A percentile compares a stretch with the other conserved stretches of the same genome.
These are phyloP conservation scores for Zymoseptoria brevis DNA, from an alignment of 2,329 filamentous ascomycete genomes.

Conservation along the genomic window DNA sequence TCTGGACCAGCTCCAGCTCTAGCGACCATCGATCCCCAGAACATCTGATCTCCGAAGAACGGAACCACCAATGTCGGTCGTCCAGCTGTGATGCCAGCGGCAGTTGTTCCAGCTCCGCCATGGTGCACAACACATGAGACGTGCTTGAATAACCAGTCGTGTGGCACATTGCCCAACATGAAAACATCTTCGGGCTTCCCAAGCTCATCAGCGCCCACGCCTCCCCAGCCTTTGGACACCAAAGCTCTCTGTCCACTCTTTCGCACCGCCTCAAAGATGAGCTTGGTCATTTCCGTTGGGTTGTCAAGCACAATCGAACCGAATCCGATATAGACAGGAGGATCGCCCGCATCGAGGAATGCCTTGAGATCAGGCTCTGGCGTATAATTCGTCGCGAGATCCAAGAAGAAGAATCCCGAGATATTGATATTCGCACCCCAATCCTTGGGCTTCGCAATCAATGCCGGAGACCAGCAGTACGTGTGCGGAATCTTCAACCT, in stretches of 20 bases:
- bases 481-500: conserved; percentile 74
- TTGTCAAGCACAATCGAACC: conserved; percentile 76
- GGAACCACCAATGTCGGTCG: conserved; percentile 49
- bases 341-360: conserved; percentile 60
- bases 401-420: conserved; percentile 69
- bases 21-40: conserved; percentile 49
- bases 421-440: conserved; percentile 66
- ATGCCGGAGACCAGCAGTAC: conserved; percentile 81
- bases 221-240: conserved; percentile 49
- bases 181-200: conserved; percentile 38
- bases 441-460: conserved; percentile 72
- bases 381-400: conserved; percentile 57
- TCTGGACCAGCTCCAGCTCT: conserved; percentile 42
- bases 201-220: conserved; percentile 35
- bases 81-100: conserved; percentile 45
- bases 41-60: conserved; percentile 51
- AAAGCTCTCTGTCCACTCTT: conserved; percentile 44
- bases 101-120: conserved; percentile 53
- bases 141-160: conserved; percentile 52
- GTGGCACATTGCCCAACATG: conserved; percentile 48
- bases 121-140: conserved; percentile 52
- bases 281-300: conserved; percentile 59
- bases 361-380: conserved; percentile 57
- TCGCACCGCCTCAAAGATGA: conserved; percentile 64
- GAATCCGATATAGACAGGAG: conserved; percentile 76